Base-by-base conservation (phyloP, 768 basidiomycete genomes). In the Psilocybe tampanensis region DNA sequence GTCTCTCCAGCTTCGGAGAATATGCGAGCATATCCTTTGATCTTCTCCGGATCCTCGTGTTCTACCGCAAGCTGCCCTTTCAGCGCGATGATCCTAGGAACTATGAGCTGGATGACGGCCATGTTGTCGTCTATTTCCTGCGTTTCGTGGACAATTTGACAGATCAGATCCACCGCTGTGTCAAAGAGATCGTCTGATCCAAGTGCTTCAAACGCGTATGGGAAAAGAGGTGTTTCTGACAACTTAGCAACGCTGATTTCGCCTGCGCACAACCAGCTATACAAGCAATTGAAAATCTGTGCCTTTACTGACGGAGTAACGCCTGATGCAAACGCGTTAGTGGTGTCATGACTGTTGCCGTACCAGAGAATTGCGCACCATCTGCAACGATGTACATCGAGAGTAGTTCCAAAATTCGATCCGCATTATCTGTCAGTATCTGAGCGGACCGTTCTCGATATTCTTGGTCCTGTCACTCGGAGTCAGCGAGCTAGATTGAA, bases 1-100 rank as follows among this genome's bases (percentile, higher is more conserved):
- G 92, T 94, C 73, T 98, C 97, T 47, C 97, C 97, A 0, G 97
- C 95, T 74, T 99, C 97, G n/a, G 92, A 83, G 66, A 98, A 94
- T 55, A 99, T 85, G 52, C 93, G 88, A 48, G 95, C 92, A 66
- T 86, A 89, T 23, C 95, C 95, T 66, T 88, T 84, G 68, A 98
- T 88, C 70, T 85, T 88, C 43, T 99, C 97, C 1, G 90, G 79
- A 65, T 98, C 95, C 15, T 93, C 90, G 32, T 78, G 78, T 48
- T 80, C 75, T 36, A 80, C 79, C 17, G 76, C 70, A 41, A 98
- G 74, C 52, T 80, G 77, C 1, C 85, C 78, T 58, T 82, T 85
- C 24, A 99, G 74, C 9, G 80, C 84, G 55, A 96, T 88, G 43
- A 98, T 79, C n/a, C 85, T 81, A 1, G 94, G 94, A 0, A 98